Conservation (phyloP, 2,329 filamentous ascomycete species). For the Sclerotinia minor region DNA sequence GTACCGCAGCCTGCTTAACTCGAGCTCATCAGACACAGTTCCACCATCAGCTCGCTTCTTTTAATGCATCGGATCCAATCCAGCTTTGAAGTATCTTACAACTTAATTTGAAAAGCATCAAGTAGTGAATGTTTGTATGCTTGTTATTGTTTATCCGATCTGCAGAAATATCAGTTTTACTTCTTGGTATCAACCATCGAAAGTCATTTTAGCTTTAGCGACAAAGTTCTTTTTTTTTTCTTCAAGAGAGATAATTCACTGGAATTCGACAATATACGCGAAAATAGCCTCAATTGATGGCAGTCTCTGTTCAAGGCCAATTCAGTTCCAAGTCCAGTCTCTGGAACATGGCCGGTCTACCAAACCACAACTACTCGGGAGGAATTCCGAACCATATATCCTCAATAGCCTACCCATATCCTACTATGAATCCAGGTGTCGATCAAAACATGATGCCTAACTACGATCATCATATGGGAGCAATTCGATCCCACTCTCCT, state of each 20-base stretch:
- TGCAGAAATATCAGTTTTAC: neutral
- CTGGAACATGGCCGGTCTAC: constrained; percentile 39
- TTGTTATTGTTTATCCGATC: constrained; percentile 10
- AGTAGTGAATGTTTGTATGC: constrained; percentile 21
- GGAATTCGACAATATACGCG: constrained; percentile 14
- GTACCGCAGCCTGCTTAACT: constrained; percentile 19
- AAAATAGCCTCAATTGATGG: constrained; percentile 39
- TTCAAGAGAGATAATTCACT: constrained; percentile 27
- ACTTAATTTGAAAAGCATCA: constrained; percentile 17
- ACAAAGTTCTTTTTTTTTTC: neutral
- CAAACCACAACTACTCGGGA: constrained; percentile 33
- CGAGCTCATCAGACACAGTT: constrained; percentile 9
- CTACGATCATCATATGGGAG: constrained; percentile 36
- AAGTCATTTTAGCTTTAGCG: constrained; percentile 6
- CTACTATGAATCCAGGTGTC: constrained; percentile 33
- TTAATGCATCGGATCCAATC: constrained; percentile 18
- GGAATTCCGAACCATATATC: constrained; percentile 32
- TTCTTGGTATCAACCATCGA: neutral
- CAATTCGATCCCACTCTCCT: constrained; percentile 31
- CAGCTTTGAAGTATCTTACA: neutral
- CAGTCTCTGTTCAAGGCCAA: constrained; percentile 40
- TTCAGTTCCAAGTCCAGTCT: constrained; percentile 38
- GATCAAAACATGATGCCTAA: constrained; percentile 38
- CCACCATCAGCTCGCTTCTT: constrained; percentile 22
- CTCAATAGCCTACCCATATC: constrained; percentile 41